Evolutionary conservation across 2,329 filamentous ascomycete species (phyloP).

Genomic region (Pezicula carpinea): DNA sequence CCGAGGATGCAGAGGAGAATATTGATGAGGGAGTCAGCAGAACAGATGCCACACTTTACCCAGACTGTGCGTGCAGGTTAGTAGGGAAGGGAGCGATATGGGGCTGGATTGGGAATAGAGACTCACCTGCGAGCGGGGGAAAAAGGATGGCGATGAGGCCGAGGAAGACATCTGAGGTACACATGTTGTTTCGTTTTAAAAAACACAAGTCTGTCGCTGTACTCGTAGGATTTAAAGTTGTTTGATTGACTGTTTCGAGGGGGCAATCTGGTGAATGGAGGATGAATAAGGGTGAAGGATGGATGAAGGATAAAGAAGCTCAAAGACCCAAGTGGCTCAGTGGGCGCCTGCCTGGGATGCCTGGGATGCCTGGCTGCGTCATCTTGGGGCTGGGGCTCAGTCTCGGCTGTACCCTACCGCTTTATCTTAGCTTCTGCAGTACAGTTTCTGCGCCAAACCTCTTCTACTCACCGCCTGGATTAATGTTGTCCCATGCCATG

Average conservation of each 20-base stretch:
- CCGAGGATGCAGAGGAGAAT: slow-evolving; percentile 80
- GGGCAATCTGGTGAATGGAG: background rate
- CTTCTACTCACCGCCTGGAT: background rate
- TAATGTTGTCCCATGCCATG: background rate
- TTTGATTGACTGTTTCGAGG: background rate
- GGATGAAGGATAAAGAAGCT: no score
- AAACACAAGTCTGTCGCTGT: no score
- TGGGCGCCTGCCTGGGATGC: background rate
- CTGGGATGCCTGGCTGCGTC: background rate
- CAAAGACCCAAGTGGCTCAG: background rate
- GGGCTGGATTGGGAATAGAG: background rate
- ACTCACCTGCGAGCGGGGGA: slow-evolving; percentile 59
- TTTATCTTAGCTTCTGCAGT: no score
- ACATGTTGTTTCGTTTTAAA: slow-evolving; percentile 40
- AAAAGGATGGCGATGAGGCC: slow-evolving; percentile 60
- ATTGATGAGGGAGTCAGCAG: slow-evolving; percentile 90
- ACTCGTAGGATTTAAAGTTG: background rate
- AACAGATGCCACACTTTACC: slow-evolving; percentile 94
- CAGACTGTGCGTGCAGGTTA: slow-evolving; percentile 59
- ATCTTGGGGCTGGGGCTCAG: background rate
- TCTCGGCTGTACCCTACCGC: background rate
- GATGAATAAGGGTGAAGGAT: no score
- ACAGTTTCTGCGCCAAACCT: background rate
- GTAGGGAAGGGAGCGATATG: slow-evolving; percentile 1
- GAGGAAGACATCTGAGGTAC: slow-evolving; percentile 58